Evolutionary conservation across 805 yeast species (phyloP), one percentile per base, ranked within the genome.

Genomic region (Kregervanrija delftensis): DNA sequence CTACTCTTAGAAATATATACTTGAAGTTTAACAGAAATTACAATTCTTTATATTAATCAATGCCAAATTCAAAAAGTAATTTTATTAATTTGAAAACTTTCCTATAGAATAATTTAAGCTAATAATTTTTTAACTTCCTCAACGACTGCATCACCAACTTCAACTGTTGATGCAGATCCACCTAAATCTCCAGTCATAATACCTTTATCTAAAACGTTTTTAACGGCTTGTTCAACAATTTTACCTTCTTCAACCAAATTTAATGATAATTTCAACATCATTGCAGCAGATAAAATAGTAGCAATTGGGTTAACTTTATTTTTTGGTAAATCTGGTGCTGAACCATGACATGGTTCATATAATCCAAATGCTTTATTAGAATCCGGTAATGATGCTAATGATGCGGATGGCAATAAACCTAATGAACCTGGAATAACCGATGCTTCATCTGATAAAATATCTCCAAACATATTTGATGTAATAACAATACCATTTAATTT

Each of bases 331-430:
- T 91, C 99, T 42, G 99, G 99, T 33, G 99, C 99, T 39, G 96
- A 84, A 40, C 99, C 99, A 65, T 91, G 99, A 63, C 97, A 91
- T 54, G 99, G 98, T 71, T 93, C 99, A 65, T 93, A 93, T 52
- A 93, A 73, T 47, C 99, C 99, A 62, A 93, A 90, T 1, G 98
- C 98, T 41, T 76, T 72, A 74, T 90, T 90, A 35, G 91, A 79
- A 67, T 91, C 96, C 43, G 99, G 99, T 61, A 93, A 75, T n/a
- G 97, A 88, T 3, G 97, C 93, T 60, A 93, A 77, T 15, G 98
- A 91, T 3, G 99, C 95, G 45, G 96, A 87, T 41, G 99, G 99
- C 53, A 93, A 76, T 54, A 93, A 77, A 49, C 99, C 99, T 51
- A 93, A 74, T 22, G 98, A 91, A 39, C 99, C 99, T 37, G 99